Conservation (phyloP, 2,329 filamentous ascomycete genomes). For the Didymella lethalis region DNA sequence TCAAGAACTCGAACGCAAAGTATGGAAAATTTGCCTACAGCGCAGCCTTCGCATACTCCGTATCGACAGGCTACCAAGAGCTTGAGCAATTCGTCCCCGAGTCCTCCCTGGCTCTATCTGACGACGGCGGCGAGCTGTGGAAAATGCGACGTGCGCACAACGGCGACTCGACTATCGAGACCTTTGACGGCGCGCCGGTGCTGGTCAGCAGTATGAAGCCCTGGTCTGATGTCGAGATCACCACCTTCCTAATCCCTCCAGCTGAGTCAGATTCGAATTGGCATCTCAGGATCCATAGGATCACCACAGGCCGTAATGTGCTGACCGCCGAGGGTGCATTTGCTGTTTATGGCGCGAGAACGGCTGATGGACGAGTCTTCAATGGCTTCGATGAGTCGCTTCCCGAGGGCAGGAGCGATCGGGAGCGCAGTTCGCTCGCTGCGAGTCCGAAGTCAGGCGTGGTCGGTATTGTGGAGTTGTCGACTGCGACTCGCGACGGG, state of each 20-base stretch:
- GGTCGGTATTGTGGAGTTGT: conserved; percentile 60
- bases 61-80: conserved; percentile 77
- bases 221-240: conserved; percentile 71
- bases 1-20: conserved; percentile 82
- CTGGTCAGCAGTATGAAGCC: conserved; percentile 75
- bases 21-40: conserved; percentile 83
- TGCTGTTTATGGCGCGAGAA: conserved; percentile 69
- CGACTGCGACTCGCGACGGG: conserved; percentile 58
- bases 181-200: conserved; percentile 63
- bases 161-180: conserved; percentile 66
- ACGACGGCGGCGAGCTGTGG: conserved; percentile 81
- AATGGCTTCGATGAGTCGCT: conserved; percentile 48
- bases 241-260: conserved; percentile 71
- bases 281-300: conserved; percentile 72
- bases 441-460: conserved; percentile 58
- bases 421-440: conserved; percentile 51
- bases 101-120: conserved; percentile 77
- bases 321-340: conserved; percentile 79
- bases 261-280: conserved; percentile 64
- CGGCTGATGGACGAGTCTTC: conserved; percentile 67
- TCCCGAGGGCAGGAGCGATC: conserved; percentile 51
- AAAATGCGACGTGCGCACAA: conserved; percentile 75
- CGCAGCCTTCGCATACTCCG: conserved; percentile 77
- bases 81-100: conserved; percentile 80
- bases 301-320: conserved; percentile 67